These are phyloP conservation scores for Tricholoma furcatifolium DNA, from an alignment of 768 basidiomycete genomes.

Conservation along the genomic window DNA sequence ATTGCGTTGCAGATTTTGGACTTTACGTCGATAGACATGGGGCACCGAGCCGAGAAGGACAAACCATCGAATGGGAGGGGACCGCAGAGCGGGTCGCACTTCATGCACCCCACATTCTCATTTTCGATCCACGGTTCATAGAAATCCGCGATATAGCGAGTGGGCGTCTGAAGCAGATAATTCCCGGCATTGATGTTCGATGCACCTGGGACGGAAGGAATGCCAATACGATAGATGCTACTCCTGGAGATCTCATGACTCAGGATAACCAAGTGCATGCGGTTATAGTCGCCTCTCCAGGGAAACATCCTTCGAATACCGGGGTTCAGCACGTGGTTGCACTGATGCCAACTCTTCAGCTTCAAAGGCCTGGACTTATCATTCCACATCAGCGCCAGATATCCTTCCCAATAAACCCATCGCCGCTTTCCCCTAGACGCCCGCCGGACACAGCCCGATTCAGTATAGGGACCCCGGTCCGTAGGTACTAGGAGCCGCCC, in stretches of 20 bases:
- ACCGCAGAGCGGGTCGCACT: slow-evolving; percentile 87
- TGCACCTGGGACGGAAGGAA: slow-evolving; percentile 89
- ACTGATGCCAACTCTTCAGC: neutral
- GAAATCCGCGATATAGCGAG: slow-evolving; percentile 85
- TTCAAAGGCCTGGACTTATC: neutral
- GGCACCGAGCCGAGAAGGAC: slow-evolving; percentile 60
- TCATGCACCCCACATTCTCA: slow-evolving; percentile 84
- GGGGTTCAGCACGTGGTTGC: slow-evolving; percentile 3
- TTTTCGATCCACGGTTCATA: slow-evolving; percentile 89
- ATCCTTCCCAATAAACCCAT: neutral
- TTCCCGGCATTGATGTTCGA: slow-evolving; percentile 76
- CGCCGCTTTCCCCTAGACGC: neutral
- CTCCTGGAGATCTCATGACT: neutral
- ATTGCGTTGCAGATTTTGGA: slow-evolving; percentile 71
- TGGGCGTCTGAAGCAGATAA: slow-evolving; percentile 80
- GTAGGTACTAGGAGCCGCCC: too few species aligned
- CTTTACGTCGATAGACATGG: slow-evolving; percentile 93
- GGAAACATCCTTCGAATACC: neutral
- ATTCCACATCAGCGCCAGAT: neutral
- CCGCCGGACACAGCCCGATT: too few species aligned
- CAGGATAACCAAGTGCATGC: slow-evolving; percentile 6
- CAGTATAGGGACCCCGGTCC: too few species aligned
- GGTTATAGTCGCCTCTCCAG: neutral
- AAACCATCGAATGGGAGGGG: slow-evolving; percentile 92
- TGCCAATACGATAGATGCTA: slow-evolving; percentile 54